phyloP scores from a whole-genome alignment of 805 yeast species.

The Ogataea ramenticola region DNA sequence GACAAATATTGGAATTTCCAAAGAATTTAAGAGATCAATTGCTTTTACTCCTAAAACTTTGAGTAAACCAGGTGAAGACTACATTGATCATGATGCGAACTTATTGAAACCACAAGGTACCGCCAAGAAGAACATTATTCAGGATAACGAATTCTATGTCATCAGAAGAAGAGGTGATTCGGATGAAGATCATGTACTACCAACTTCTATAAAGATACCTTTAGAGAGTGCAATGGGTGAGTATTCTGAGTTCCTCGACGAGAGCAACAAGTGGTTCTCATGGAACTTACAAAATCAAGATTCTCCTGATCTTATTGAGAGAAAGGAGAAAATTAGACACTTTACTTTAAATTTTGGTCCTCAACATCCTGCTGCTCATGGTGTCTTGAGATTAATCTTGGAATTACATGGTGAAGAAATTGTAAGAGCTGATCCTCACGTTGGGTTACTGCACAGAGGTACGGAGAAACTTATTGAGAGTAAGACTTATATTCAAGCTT shows the following conservation, averaged over 20 bases:
- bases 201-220: not conserved
- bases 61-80: not conserved
- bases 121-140: not conserved
- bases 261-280: slow-evolving; percentile 26
- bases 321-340: slow-evolving; percentile 60
- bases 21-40: not conserved
- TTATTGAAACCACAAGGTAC: no score
- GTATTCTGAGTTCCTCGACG: slow-evolving; percentile 26
- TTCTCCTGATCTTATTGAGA: slow-evolving; percentile 27
- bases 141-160: slow-evolving; percentile 22
- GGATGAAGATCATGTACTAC: not conserved
- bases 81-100: not conserved
- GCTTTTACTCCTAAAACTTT: not conserved
- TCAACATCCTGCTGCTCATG: slow-evolving; percentile 94
- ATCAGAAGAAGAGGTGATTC: slow-evolving; percentile 21
- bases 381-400: slow-evolving; percentile 77
- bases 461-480: slow-evolving; percentile 83
- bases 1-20: no score
- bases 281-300: slow-evolving; percentile 29
- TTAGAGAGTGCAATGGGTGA: slow-evolving; percentile 29
- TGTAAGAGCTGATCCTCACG: slow-evolving; percentile 82
- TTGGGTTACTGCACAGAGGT: slow-evolving; percentile 82
- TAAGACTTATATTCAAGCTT: slow-evolving; percentile 81
- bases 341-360: slow-evolving; percentile 90
- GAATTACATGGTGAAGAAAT: slow-evolving; percentile 88